These are phyloP conservation scores for Fusarium agapanthi DNA, from an alignment of 2,329 filamentous ascomycete genomes.

Conservation along the genomic window DNA sequence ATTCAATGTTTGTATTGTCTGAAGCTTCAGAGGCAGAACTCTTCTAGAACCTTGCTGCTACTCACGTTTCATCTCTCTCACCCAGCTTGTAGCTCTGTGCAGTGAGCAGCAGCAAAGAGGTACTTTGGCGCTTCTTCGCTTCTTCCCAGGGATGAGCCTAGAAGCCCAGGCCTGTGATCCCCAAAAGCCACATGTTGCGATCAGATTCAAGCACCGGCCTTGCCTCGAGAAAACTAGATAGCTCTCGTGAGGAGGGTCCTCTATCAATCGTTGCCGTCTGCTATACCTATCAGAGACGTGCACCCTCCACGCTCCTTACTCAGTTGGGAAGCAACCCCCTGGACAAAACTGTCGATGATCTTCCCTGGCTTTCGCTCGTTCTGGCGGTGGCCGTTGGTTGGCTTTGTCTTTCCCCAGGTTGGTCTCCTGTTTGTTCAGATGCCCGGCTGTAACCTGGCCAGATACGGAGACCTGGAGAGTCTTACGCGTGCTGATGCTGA, in stretches of 20 bases:
- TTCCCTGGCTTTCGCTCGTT: slow-evolving; percentile 33
- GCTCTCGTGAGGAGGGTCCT: slow-evolving; percentile 20
- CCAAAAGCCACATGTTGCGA: slow-evolving; percentile 42
- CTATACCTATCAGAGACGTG: slow-evolving; percentile 36
- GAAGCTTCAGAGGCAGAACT: slow-evolving; percentile 23
- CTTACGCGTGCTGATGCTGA: slow-evolving; percentile 9
- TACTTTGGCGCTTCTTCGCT: slow-evolving; percentile 8
- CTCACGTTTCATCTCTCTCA: not conserved
- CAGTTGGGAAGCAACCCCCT: slow-evolving; percentile 22
- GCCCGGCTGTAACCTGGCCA: slow-evolving; percentile 19
- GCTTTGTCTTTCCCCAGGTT: slow-evolving; percentile 22
- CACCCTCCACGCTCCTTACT: slow-evolving; percentile 12
- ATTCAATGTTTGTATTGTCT: not conserved
- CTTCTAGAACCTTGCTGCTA: slow-evolving; percentile 31
- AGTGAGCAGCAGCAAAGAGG: not conserved
- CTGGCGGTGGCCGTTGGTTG: slow-evolving; percentile 22
- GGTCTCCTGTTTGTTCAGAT: slow-evolving; percentile 17
- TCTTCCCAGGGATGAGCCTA: slow-evolving; percentile 33
- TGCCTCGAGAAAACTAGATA: slow-evolving; percentile 32
- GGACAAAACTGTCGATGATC: slow-evolving; percentile 24
- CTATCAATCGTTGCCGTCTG: slow-evolving; percentile 35
- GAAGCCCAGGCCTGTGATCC: slow-evolving; percentile 38
- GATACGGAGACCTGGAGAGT: slow-evolving; percentile 14
- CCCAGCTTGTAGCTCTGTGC: slow-evolving; percentile 8
- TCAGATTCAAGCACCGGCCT: slow-evolving; percentile 39